phyloP scores from a whole-genome alignment of 768 basidiomycete species.

The Termitomyces sp. region DNA sequence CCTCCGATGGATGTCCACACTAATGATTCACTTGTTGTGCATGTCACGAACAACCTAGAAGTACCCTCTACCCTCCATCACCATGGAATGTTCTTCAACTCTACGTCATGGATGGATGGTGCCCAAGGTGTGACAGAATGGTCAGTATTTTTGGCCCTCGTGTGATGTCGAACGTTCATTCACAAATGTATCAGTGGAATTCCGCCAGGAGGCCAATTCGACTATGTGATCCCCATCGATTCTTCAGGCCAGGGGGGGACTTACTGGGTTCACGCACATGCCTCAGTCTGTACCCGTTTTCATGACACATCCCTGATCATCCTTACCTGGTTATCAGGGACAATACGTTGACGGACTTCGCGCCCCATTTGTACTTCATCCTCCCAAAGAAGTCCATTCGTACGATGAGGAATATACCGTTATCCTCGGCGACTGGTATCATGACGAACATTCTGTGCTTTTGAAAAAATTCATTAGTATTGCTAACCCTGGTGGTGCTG shows the following conservation, averaged over 20 bases:
- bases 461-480: slow-evolving; percentile 62
- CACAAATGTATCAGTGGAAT: slow-evolving; percentile 50
- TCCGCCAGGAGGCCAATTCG: slow-evolving; percentile 63
- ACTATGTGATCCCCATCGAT: slow-evolving; percentile 71
- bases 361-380: slow-evolving; percentile 78
- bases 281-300: slow-evolving; percentile 30
- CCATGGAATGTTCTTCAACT: slow-evolving; percentile 95
- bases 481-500: slow-evolving; percentile 79
- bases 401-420: slow-evolving; percentile 94
- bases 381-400: slow-evolving; percentile 51
- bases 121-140: slow-evolving; percentile 81
- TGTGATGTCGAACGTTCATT: background rate
- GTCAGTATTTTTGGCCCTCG: slow-evolving; percentile 26
- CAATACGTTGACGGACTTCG: slow-evolving; percentile 94
- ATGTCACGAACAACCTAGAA: slow-evolving; percentile 70
- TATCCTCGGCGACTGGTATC: slow-evolving; percentile 90
- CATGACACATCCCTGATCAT: background rate
- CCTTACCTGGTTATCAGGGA: slow-evolving; percentile 36
- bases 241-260: slow-evolving; percentile 70
- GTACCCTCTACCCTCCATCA: slow-evolving; percentile 73
- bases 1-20: slow-evolving; percentile 73
- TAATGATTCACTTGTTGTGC: slow-evolving; percentile 70
- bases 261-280: slow-evolving; percentile 77
- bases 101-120: slow-evolving; percentile 85
- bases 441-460: slow-evolving; percentile 61